These are phyloP conservation scores for Phytophthora aleatoria DNA, from an alignment of 352 stramenopile genomes.

Conservation along the genomic window DNA sequence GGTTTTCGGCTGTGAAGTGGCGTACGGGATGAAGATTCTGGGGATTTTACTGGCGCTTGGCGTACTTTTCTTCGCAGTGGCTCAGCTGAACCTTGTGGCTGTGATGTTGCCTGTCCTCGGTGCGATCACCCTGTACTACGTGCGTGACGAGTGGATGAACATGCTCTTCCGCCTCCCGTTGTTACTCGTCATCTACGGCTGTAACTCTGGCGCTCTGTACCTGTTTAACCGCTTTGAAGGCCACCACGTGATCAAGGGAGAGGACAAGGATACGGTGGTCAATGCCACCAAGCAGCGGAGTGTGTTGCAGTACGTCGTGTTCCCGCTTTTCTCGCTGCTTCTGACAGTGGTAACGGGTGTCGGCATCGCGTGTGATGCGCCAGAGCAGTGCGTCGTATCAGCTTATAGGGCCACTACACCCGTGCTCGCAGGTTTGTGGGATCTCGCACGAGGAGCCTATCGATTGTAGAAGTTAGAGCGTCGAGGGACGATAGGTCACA, in stretches of 20 bases:
- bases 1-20: slow-evolving; percentile 68
- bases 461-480: slow-evolving; percentile 45
- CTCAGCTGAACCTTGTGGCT: slow-evolving; percentile 69
- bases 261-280: slow-evolving; percentile 22
- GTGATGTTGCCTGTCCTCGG: slow-evolving; percentile 55
- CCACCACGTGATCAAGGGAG: slow-evolving; percentile 18
- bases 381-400: slow-evolving; percentile 56
- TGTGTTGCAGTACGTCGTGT: slow-evolving; percentile 62
- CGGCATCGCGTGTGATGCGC: slow-evolving; percentile 74
- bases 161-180: slow-evolving; percentile 77
- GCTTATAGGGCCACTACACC: slow-evolving; percentile 39
- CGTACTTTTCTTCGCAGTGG: slow-evolving; percentile 56
- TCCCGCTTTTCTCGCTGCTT: slow-evolving; percentile 62
- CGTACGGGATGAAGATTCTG: slow-evolving; percentile 73
- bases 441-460: slow-evolving; percentile 54
- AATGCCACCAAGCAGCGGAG: slow-evolving; percentile 39
- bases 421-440: slow-evolving; percentile 39
- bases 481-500: slow-evolving; percentile 10
- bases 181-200: slow-evolving; percentile 70
- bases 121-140: slow-evolving; percentile 57
- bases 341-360: slow-evolving; percentile 68
- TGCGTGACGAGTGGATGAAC: slow-evolving; percentile 82
- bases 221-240: slow-evolving; percentile 50
- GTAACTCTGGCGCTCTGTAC: slow-evolving; percentile 69
- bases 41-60: slow-evolving; percentile 48